Conservation (phyloP, 768 basidiomycete genomes). For the Termitomyces sp. region DNA sequence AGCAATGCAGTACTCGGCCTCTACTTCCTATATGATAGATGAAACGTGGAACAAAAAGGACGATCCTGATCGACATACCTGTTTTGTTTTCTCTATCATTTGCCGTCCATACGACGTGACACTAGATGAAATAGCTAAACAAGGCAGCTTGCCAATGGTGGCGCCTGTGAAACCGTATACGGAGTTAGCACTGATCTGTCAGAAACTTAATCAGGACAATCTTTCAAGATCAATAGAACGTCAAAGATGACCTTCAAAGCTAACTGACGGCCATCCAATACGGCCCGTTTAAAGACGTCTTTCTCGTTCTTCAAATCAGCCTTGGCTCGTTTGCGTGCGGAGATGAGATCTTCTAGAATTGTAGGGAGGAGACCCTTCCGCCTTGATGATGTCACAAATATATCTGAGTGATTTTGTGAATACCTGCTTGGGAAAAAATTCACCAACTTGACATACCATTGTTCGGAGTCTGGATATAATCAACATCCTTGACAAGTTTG, state of each 20-base stretch:
- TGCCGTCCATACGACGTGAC: slow-evolving; percentile 95
- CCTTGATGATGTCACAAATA: slow-evolving; percentile 67
- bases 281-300: slow-evolving; percentile 95
- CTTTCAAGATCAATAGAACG: neutral
- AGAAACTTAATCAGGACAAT: neutral
- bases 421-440: neutral
- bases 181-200: slow-evolving; percentile 94
- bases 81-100: slow-evolving; percentile 98
- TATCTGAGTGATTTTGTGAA: slow-evolving; percentile 44
- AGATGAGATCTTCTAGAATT: slow-evolving; percentile 89
- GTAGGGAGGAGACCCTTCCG: slow-evolving; percentile 91
- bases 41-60: neutral
- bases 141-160: slow-evolving; percentile 94
- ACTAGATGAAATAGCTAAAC: slow-evolving; percentile 93
- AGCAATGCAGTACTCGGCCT: slow-evolving; percentile 76
- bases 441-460: slow-evolving; percentile 54
- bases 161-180: slow-evolving; percentile 99
- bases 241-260: slow-evolving; percentile 73
- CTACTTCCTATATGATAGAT: slow-evolving; percentile 62
- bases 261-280: slow-evolving; percentile 94
- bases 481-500: slow-evolving; percentile 72
- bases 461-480: slow-evolving; percentile 94
- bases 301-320: slow-evolving; percentile 95
- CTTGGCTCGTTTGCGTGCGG: slow-evolving; percentile 92
- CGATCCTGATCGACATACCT: slow-evolving; percentile 37